Evolutionary conservation across 306 rosid genomes (phyloP), one percentile per base, ranked within the genome.

Genomic region (Luffa aegyptiaca): DNA sequence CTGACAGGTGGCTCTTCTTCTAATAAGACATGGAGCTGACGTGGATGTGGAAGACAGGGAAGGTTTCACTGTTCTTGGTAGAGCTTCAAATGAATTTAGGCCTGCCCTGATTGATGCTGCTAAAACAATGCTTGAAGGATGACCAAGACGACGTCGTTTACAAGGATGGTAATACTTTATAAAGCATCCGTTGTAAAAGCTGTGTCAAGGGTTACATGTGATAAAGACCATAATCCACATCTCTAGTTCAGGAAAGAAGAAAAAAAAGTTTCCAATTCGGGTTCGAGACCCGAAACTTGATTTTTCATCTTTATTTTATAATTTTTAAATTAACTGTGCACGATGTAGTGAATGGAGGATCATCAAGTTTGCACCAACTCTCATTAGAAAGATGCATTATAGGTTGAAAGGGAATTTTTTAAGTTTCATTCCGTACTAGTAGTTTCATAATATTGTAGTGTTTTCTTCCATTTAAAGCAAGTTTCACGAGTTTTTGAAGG

Each of bases 51-150:
- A 86, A 85, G 97, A 92, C 88, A 90, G 85, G 85, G 98, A 95
- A 92, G 98, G 97, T 70, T 95, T 89, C 91, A 92, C 97, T 0
- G 98, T 95, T 63, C 97, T 92, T 17, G 98, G 98, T 80, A 92
- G 96, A 81, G 95, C 97, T 81, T 71, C 93, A 0, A 77, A 7
- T 62, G 93, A 92, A 4, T 85, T 92, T 26, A 88, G 97, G 72
- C 82, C 97, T 6, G 48, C 51, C 42, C 70, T 95, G 52, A 81
- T 92, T 41, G 97, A 92, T 70, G 97, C 97, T 77, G 98, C 97
- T 9, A 88, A 94, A 86, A 89, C 97, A 79, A 90, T 94, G 98
- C 87, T 84, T 37, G 97, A 94, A 84, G 87, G 87, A 61, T 89
- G 78, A 87, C 26, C 31, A 12, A 11, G 10, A 48, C 56, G 56